phyloP scores from a whole-genome alignment of 768 basidiomycete genomes.

The Trichaptum fuscoviolaceum region DNA sequence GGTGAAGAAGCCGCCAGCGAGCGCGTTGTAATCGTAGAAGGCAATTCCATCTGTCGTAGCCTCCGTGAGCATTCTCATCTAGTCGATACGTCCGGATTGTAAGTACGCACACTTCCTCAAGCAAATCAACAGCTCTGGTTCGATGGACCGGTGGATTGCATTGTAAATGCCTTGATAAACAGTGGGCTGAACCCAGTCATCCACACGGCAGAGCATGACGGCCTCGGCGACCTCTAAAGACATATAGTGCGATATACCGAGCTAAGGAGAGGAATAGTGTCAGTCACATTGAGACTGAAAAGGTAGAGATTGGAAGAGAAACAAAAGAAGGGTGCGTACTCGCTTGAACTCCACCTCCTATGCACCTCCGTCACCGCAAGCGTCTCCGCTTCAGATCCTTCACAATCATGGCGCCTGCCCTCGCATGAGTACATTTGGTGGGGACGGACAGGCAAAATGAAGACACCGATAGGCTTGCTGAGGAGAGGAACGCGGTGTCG shows the following conservation, averaged over 20 bases:
- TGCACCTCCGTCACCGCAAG: slow-evolving; percentile 32
- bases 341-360: slow-evolving; percentile 35
- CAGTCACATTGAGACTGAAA: too few relatives aligned
- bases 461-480: slow-evolving; percentile 12
- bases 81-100: not conserved
- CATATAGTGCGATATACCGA: slow-evolving; percentile 30
- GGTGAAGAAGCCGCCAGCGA: slow-evolving; percentile 20
- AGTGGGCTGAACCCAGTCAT: slow-evolving; percentile 34
- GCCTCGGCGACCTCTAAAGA: slow-evolving; percentile 33
- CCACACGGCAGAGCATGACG: slow-evolving; percentile 27
- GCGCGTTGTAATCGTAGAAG: slow-evolving; percentile 24
- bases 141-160: slow-evolving; percentile 23
- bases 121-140: slow-evolving; percentile 27
- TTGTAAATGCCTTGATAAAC: slow-evolving; percentile 35
- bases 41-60: slow-evolving; percentile 13
- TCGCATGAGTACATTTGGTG: not conserved
- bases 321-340: slow-evolving; percentile 5
- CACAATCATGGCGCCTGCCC: not conserved
- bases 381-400: slow-evolving; percentile 19
- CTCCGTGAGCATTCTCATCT: not conserved
- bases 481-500: slow-evolving; percentile 18
- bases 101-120: slow-evolving; percentile 16
- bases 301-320: too few relatives aligned
- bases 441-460: not conserved
- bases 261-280: slow-evolving; percentile 9